Evolutionary conservation across 169 alveolate species (phyloP).

Genomic region (Amoebophrya sp.): DNA sequence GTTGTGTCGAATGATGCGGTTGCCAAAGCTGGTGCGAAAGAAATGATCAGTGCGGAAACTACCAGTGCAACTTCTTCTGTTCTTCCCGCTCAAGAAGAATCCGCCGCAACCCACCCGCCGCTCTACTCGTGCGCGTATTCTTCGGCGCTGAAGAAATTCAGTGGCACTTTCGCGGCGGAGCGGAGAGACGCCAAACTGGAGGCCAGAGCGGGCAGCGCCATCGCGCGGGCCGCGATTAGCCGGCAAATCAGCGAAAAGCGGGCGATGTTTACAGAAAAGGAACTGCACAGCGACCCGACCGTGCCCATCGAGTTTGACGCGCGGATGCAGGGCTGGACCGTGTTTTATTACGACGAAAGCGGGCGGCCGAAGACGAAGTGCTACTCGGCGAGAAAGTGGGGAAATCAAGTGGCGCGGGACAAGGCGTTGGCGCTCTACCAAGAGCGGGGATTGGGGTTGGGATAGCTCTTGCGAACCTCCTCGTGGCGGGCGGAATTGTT

Average conservation of each 20-base stretch:
- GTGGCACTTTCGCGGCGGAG: not conserved
- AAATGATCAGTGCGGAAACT: too few relatives aligned
- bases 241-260: not conserved
- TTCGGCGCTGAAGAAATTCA: not conserved
- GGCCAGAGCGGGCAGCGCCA: too few relatives aligned
- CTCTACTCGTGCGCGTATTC: too few relatives aligned
- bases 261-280: not conserved
- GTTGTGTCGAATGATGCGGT: too few relatives aligned
- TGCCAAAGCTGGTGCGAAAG: too few relatives aligned
- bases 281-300: not conserved
- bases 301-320: conserved; percentile 6
- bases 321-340: conserved; percentile 11
- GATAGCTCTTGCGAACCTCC: too few relatives aligned
- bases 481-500: too few relatives aligned
- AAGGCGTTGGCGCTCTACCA: not conserved
- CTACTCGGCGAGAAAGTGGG: conserved; percentile 17
- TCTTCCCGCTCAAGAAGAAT: too few relatives aligned
- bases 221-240: too few relatives aligned
- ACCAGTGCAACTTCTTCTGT: too few relatives aligned
- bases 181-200: too few relatives aligned
- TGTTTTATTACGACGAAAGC: not conserved
- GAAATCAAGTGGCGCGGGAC: not conserved
- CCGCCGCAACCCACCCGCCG: too few relatives aligned
- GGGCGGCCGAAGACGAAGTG: not conserved
- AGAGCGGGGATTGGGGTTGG: not conserved